Percentiles rank a stretch among this genome's conserved stretches.
These are phyloP conservation scores for Hypoxylon sp. DNA, from an alignment of 2,329 filamentous ascomycete genomes.

Conservation along the genomic window DNA sequence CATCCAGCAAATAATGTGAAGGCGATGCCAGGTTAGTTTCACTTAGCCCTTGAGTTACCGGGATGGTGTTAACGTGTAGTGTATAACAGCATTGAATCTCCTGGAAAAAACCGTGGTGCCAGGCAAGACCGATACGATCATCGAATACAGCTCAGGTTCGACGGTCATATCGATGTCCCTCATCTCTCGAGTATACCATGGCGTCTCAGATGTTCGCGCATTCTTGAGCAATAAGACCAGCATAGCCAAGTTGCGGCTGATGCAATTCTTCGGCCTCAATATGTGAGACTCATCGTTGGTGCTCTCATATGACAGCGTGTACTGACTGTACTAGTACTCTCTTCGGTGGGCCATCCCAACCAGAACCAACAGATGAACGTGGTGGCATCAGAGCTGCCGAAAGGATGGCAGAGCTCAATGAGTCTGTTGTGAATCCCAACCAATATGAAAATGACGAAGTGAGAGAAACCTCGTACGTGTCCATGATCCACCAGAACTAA, in stretches of 20 bases:
- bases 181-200: constrained; percentile 60
- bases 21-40: constrained; percentile 61
- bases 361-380: constrained; percentile 61
- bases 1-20: constrained; percentile 73
- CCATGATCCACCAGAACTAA: constrained; percentile 5
- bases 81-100: constrained; percentile 60
- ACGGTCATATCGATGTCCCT: constrained; percentile 69
- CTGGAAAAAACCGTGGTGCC: constrained; percentile 54
- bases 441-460: constrained; percentile 63
- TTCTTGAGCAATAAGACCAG: constrained; percentile 68
- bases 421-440: constrained; percentile 59
- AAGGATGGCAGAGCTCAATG: constrained; percentile 52
- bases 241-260: constrained; percentile 59
- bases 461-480: background rate
- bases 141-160: constrained; percentile 70
- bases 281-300: constrained; percentile 48
- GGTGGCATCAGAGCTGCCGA: constrained; percentile 62
- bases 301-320: too few species aligned
- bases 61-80: too few species aligned
- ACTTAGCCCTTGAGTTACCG: too few species aligned
- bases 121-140: constrained; percentile 58
- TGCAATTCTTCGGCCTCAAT: constrained; percentile 67
- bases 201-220: constrained; percentile 60
- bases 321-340: constrained; percentile 55
- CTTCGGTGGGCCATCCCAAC: constrained; percentile 67